These are phyloP conservation scores for Anthracocystis panici-leucophaei DNA, from an alignment of 1,284 basidiomycete species.

Conservation along the genomic window DNA sequence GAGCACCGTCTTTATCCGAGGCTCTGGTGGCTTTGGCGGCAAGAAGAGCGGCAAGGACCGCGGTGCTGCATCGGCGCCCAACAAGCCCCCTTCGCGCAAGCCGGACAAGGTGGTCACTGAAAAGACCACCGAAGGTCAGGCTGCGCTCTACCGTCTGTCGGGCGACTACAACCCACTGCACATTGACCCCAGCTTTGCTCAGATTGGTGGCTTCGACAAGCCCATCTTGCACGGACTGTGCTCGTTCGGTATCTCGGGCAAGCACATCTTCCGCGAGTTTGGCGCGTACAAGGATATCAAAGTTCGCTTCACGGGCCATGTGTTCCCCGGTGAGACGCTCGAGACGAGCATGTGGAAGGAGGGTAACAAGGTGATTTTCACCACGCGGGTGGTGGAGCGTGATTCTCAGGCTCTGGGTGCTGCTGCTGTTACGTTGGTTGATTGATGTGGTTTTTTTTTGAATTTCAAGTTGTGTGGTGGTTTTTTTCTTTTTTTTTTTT, in stretches of 20 bases:
- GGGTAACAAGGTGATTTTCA: constrained; percentile 88
- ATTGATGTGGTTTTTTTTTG: constrained; percentile 13
- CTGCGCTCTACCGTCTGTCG: constrained; percentile 79
- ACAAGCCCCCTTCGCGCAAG: constrained; percentile 77
- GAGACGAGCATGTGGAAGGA: constrained; percentile 91
- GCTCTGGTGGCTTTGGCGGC: constrained; percentile 93
- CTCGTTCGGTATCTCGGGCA: constrained; percentile 92
- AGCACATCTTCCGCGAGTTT: constrained; percentile 88
- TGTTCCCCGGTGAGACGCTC: constrained; percentile 91
- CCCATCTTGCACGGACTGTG: constrained; percentile 83
- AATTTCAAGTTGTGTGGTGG: constrained; percentile 3
- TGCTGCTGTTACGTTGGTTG: constrained; percentile 79
- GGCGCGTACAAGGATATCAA: constrained; percentile 93
- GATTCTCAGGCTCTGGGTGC: constrained; percentile 77
- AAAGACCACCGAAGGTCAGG: constrained; percentile 69
- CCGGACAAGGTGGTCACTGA: constrained; percentile 65
- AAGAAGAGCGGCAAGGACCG: constrained; percentile 88
- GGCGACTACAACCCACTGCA: constrained; percentile 84
- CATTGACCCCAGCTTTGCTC: constrained; percentile 91
- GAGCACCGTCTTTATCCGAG: constrained; percentile 91
- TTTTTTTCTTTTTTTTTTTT: too few species aligned
- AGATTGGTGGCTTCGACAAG: constrained; percentile 92
- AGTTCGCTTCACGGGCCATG: constrained; percentile 89
- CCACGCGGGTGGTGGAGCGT: constrained; percentile 84
- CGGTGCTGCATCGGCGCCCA: constrained; percentile 86